These are phyloP conservation scores for Solanum verrucosum DNA, from an alignment of 257 asterid species.

Conservation along the genomic window DNA sequence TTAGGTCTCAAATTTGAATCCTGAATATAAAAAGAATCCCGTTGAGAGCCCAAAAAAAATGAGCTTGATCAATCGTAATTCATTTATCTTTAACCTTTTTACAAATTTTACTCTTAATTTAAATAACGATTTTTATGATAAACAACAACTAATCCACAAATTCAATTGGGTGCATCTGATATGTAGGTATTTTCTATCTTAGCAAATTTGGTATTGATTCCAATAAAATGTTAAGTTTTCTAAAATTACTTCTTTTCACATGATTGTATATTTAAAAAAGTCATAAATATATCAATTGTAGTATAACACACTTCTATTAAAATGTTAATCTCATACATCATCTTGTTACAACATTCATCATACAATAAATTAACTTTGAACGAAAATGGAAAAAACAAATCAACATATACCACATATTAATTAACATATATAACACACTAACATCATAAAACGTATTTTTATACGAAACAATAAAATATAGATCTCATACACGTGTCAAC, in stretches of 20 bases:
- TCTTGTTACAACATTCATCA: too few species aligned
- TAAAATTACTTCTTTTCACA: neutral
- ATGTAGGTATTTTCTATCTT: neutral
- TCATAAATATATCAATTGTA: neutral
- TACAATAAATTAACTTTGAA: neutral
- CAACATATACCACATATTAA: neutral
- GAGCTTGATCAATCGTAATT: neutral
- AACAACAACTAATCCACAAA: neutral
- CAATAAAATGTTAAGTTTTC: too few species aligned
- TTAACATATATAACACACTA: neutral
- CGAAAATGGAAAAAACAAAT: neutral
- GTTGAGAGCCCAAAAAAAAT: too few species aligned
- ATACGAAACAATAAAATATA: too few species aligned
- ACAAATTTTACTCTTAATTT: too few species aligned
- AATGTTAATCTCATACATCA: neutral
- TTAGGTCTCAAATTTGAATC: accelerated
- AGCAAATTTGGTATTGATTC: neutral
- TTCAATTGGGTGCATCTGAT: neutral
- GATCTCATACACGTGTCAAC: too few species aligned
- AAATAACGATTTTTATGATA: neutral
- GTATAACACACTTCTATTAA: neutral
- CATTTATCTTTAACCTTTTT: too few species aligned
- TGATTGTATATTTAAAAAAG: neutral
- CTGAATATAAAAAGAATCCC: too few species aligned
- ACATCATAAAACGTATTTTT: neutral